phyloP scores from a whole-genome alignment of 2,329 filamentous ascomycete genomes.

The Blastomyces emzantsi region DNA sequence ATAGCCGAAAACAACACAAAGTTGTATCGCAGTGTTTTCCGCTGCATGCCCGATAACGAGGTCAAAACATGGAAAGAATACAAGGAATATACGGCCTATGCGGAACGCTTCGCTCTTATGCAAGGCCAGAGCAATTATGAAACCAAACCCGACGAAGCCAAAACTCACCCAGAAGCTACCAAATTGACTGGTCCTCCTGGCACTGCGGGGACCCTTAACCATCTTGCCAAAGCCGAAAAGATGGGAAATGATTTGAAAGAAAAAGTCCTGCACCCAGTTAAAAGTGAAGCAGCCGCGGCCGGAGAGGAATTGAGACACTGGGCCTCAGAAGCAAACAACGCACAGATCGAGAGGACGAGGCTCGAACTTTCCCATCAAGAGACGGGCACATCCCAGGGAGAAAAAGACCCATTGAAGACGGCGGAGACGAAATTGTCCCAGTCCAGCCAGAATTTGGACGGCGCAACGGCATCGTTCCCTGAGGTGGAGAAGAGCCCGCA shows the following conservation, averaged over 20 bases:
- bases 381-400: slow-evolving; percentile 25
- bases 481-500: slow-evolving; percentile 23
- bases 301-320: slow-evolving; percentile 31
- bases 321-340: slow-evolving; percentile 27
- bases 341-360: slow-evolving; percentile 28
- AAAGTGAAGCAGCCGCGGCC: slow-evolving; percentile 16
- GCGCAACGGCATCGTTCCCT: slow-evolving; percentile 21
- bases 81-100: slow-evolving; percentile 70
- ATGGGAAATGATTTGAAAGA: slow-evolving; percentile 25
- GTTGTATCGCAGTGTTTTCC: slow-evolving; percentile 85
- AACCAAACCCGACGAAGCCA: slow-evolving; percentile 35
- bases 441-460: slow-evolving; percentile 19
- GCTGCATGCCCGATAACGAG: slow-evolving; percentile 93
- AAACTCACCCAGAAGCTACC: slow-evolving; percentile 38
- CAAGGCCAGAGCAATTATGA: slow-evolving; percentile 46
- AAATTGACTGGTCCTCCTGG: slow-evolving; percentile 33
- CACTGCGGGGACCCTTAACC: slow-evolving; percentile 17
- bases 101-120: slow-evolving; percentile 62
- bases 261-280: slow-evolving; percentile 23
- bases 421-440: slow-evolving; percentile 23
- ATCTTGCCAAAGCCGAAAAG: slow-evolving; percentile 18
- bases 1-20: slow-evolving; percentile 93
- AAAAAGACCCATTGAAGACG: slow-evolving; percentile 35
- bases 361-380: slow-evolving; percentile 26
- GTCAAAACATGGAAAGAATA: slow-evolving; percentile 92